These are phyloP conservation scores for Komagataella phaffii DNA, from an alignment of 805 yeast species.

Conservation along the genomic window DNA sequence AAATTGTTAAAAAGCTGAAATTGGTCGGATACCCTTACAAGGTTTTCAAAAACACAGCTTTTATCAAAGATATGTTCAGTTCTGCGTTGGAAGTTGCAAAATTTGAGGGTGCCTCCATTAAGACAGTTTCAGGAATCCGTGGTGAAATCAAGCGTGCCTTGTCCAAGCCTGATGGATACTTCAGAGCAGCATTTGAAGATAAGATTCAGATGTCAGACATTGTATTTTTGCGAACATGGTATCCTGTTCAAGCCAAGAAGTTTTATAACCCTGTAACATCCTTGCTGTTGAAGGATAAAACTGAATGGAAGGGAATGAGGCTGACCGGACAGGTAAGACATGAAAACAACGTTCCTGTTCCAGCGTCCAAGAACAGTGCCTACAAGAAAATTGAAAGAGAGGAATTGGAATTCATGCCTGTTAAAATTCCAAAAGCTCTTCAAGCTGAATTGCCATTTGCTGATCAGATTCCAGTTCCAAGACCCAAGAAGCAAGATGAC, in stretches of 20 bases:
- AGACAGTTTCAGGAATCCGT: constrained; percentile 93
- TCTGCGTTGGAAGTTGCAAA: constrained; percentile 91
- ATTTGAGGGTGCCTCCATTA: constrained; percentile 94
- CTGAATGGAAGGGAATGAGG: constrained; percentile 93
- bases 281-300: constrained; percentile 58
- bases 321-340: constrained; percentile 90
- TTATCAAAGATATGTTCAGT: constrained; percentile 91
- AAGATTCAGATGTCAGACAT: constrained; percentile 85
- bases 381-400: constrained; percentile 67
- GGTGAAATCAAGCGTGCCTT: constrained; percentile 96
- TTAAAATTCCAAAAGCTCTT: constrained; percentile 72
- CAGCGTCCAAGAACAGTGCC: constrained; percentile 34
- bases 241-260: constrained; percentile 80
- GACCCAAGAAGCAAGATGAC: constrained; percentile 72
- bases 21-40: constrained; percentile 92
- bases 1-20: constrained; percentile 91
- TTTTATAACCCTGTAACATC: constrained; percentile 97
- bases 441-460: constrained; percentile 78
- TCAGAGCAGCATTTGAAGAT: constrained; percentile 94
- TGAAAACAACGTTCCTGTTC: constrained; percentile 51
- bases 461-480: constrained; percentile 81
- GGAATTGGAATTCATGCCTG: constrained; percentile 76
- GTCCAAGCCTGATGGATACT: constrained; percentile 89
- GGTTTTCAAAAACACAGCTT: constrained; percentile 91
- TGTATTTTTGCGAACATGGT: constrained; percentile 88